These are phyloP conservation scores for Colletotrichum lentis DNA, from an alignment of 2,329 filamentous ascomycete genomes.

Conservation along the genomic window DNA sequence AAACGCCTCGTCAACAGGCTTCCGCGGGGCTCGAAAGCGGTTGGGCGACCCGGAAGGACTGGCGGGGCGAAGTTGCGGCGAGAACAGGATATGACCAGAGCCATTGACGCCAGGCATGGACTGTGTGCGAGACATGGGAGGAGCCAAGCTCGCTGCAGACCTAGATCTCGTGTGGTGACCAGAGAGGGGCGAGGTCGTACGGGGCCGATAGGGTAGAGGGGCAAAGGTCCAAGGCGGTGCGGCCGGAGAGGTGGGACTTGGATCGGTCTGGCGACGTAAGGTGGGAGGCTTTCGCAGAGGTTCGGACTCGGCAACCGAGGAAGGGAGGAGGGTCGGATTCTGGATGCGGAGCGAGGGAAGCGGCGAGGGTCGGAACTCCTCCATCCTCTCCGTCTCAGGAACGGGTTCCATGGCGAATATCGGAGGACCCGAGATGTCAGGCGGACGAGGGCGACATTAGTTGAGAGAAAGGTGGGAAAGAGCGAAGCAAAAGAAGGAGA, in stretches of 20 bases:
- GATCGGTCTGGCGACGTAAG: constrained; percentile 67
- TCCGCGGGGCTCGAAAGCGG: constrained; percentile 61
- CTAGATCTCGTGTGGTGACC: constrained; percentile 65
- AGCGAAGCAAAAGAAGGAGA: not conserved
- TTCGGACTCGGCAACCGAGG: constrained; percentile 53
- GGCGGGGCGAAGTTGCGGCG: constrained; percentile 61
- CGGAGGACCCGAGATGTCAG: constrained; percentile 33
- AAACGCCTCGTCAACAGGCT: constrained; percentile 68
- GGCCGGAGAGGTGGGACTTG: constrained; percentile 60
- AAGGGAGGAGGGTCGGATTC: constrained; percentile 42
- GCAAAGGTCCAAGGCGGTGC: constrained; percentile 60
- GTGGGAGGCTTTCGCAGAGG: constrained; percentile 60
- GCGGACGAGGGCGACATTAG: constrained; percentile 33
- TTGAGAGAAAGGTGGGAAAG: not conserved
- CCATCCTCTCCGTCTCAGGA: constrained; percentile 73
- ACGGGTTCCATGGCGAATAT: constrained; percentile 68
- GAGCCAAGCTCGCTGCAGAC: constrained; percentile 63
- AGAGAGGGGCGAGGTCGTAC: constrained; percentile 69
- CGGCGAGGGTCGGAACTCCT: constrained; percentile 69
- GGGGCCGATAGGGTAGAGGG: constrained; percentile 65
- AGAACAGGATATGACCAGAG: constrained; percentile 65
- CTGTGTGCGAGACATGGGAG: constrained; percentile 69
- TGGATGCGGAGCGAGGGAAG: constrained; percentile 63
- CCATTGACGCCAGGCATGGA: constrained; percentile 71
- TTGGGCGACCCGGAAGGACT: constrained; percentile 65